Base-by-base conservation (phyloP, 2,329 filamentous ascomycete genomes). In the Pyrenophora tritici-repentis region DNA sequence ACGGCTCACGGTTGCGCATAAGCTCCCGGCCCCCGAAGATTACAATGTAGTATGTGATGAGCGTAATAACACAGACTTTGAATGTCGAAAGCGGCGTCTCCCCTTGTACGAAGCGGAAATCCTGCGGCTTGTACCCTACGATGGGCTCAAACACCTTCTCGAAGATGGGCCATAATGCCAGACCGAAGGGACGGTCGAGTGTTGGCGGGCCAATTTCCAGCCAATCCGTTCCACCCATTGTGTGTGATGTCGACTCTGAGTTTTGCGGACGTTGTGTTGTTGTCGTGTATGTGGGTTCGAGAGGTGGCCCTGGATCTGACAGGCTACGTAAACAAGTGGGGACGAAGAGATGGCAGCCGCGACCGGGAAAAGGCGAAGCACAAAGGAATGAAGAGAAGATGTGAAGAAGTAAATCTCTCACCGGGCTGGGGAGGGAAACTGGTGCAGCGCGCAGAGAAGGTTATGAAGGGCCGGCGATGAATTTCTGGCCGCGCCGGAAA, bases 141-240 rank as follows among this genome's bases (percentile, higher is more conserved):
- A 91, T 80, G 50, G 81, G 75, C 73, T 88, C 87, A 78, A 88
- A 97, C 65, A 82, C 86, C 80, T 91, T 90, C 79, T 88, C 89
- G 83, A 97, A 97, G 77, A 95, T 86, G 66, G 93, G 91, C 94
- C 94, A 97, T 75, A 97, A 79, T 59, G 89, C 82, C 63, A 97
- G 80, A 74, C 93, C 94, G 70, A 97, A 97, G 29, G 93, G 93
- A 60, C 89, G 86, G 74, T 97, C 92, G 76, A 97, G 82, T 56
- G 91, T 91, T 49, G 93, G 93, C 62, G 86, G 73, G 72, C 79
- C 79, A 63, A 72, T 63, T 55, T 78, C 66, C 53, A 81, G 74
- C 77, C 75, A 90, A 82, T 72, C 77, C 58, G 73, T 76, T 59
- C 67, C 76, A 53, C 76, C 76, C 79, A 83, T 83, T 67, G 54